These are phyloP conservation scores for Diaporthe destruens DNA, from an alignment of 2,329 filamentous ascomycete species.

Conservation along the genomic window DNA sequence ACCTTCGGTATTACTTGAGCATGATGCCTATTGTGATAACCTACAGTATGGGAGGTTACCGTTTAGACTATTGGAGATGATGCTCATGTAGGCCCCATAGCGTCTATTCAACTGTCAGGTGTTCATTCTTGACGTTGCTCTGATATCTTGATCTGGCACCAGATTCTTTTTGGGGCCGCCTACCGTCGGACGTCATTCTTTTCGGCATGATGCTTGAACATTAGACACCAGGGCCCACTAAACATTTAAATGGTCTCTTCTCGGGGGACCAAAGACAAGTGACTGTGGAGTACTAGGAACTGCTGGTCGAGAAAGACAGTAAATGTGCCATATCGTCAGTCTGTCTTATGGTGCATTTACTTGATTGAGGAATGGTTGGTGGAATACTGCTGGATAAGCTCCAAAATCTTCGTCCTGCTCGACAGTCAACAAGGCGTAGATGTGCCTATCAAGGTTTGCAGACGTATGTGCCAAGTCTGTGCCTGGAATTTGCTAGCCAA, in stretches of 20 bases:
- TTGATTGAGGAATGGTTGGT: background rate
- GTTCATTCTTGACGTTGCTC: no score
- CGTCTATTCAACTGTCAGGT: no score
- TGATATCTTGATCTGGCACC: background rate
- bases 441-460: background rate
- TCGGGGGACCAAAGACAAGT: background rate
- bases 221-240: background rate
- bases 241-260: background rate
- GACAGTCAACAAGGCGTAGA: background rate
- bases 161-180: no score
- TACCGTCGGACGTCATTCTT: background rate
- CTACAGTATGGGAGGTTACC: no score
- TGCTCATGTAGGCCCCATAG: no score
- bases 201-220: background rate
- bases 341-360: background rate
- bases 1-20: no score
- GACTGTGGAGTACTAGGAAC: background rate
- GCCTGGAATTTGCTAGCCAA: background rate
- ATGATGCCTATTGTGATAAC: no score
- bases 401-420: background rate
- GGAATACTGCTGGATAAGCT: background rate
- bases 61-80: no score
- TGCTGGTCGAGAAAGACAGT: background rate
- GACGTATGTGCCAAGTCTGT: background rate
- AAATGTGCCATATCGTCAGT: background rate